phyloP scores from a whole-genome alignment of 1,139 yeast species.

The Insectozyma bohioensis region DNA sequence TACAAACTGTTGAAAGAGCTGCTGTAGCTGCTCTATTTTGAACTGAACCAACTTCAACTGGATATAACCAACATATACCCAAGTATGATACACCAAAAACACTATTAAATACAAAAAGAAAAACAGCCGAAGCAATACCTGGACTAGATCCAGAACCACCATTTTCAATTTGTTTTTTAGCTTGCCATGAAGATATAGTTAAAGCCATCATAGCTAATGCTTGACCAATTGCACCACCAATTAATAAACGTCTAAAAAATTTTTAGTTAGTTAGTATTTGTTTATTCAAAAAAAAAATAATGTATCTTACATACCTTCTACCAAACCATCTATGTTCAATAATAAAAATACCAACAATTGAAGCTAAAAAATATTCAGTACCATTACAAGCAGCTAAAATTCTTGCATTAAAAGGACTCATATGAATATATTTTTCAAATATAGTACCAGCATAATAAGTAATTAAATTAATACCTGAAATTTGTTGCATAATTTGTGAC shows the following conservation, averaged over 20 bases:
- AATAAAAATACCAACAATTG: constrained; percentile 43
- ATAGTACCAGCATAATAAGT: constrained; percentile 43
- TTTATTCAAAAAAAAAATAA: no score
- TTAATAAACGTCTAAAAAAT: constrained; percentile 47
- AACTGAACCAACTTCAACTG: constrained; percentile 41
- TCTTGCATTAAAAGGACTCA: constrained; percentile 37
- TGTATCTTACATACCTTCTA: no score
- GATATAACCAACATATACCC: constrained; percentile 39
- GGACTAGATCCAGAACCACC: constrained; percentile 17
- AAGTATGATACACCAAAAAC: constrained; percentile 31
- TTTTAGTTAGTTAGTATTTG: no score
- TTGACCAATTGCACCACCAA: constrained; percentile 55
- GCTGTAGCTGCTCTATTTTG: constrained; percentile 37
- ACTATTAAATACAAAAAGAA: constrained; percentile 37
- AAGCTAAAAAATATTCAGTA: constrained; percentile 40
- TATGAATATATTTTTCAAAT: constrained; percentile 42
- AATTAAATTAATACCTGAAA: constrained; percentile 25
- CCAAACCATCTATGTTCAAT: constrained; percentile 47
- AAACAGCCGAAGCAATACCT: constrained; percentile 37
- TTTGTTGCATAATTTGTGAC: constrained; percentile 47
- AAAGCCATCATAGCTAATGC: constrained; percentile 32
- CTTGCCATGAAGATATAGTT: constrained; percentile 30
- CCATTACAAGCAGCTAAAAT: constrained; percentile 38
- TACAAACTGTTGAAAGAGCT: constrained; percentile 37
- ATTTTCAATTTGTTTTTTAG: constrained; percentile 15